These are phyloP conservation scores for Sinapis alba DNA, from an alignment of 441 rosid genomes.

Conservation along the genomic window DNA sequence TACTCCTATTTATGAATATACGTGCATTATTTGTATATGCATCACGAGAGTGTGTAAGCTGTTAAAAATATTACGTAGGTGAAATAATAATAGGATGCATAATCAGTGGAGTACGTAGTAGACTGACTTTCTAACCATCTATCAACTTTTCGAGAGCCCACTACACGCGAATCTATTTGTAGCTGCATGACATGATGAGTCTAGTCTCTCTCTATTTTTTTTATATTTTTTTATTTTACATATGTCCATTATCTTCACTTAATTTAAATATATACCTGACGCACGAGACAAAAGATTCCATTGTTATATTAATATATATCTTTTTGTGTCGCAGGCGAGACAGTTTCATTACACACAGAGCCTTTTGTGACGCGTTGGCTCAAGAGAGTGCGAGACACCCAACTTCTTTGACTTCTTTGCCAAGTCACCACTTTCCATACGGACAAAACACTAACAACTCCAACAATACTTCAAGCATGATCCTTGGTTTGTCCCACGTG, in stretches of 20 bases:
- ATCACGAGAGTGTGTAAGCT: constrained; percentile 36
- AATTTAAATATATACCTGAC: neutral
- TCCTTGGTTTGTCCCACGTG: constrained; percentile 55
- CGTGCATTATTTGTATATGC: constrained; percentile 30
- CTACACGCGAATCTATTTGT: constrained; percentile 42
- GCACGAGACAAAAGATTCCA: neutral
- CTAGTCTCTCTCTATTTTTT: constrained; percentile 45
- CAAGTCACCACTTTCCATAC: constrained; percentile 45
- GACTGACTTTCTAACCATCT: constrained; percentile 34
- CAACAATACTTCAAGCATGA: constrained; percentile 45
- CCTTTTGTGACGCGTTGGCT: constrained; percentile 81
- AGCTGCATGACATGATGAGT: constrained; percentile 41
- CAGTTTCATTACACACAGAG: constrained; percentile 83
- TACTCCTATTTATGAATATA: constrained; percentile 39
- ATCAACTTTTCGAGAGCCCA: constrained; percentile 43
- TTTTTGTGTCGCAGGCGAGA: constrained; percentile 59
- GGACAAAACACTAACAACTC: constrained; percentile 45
- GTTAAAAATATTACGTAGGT: constrained; percentile 9
- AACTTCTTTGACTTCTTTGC: constrained; percentile 50
- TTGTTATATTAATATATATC: neutral
- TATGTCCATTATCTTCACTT: constrained; percentile 21
- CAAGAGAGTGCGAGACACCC: constrained; percentile 78
- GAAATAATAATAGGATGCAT: constrained; percentile 10
- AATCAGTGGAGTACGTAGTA: constrained; percentile 26
- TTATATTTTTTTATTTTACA: constrained; percentile 22